Conservation (phyloP, 2,329 filamentous ascomycete species). For the Akanthomyces lecanii region DNA sequence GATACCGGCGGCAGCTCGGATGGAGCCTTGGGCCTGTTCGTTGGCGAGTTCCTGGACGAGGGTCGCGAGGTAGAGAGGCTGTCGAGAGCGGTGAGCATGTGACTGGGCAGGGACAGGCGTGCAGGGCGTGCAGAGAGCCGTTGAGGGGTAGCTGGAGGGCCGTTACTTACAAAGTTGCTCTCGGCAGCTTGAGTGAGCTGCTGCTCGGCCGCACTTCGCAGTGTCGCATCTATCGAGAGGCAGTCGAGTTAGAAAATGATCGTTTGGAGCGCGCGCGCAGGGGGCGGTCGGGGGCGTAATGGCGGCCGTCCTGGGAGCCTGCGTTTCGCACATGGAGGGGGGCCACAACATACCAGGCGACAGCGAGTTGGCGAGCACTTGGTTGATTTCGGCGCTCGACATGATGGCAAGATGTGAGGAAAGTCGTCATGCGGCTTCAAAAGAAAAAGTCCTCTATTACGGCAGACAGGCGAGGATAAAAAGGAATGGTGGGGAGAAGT, state of each 20-base stretch:
- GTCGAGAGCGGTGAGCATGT: conserved; percentile 28
- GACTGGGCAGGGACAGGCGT: conserved; percentile 15
- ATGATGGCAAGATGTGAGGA: conserved; percentile 45
- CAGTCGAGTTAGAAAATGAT: conserved; percentile 31
- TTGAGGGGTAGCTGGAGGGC: conserved; percentile 22
- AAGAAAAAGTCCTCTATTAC: conserved; percentile 11
- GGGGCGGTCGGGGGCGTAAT: conserved; percentile 1
- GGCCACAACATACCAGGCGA: conserved; percentile 69
- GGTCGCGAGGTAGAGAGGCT: conserved; percentile 90
- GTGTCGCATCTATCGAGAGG: conserved; percentile 67
- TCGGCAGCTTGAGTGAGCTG: conserved; percentile 90
- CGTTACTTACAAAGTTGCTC: conserved; percentile 77
- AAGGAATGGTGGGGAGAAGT: conserved; percentile 12
- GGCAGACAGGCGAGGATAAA: conserved; percentile 2
- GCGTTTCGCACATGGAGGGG: conserved; percentile 17
- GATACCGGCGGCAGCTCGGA: conserved; percentile 90
- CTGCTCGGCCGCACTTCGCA: conserved; percentile 88
- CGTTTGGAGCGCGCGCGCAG: neutral
- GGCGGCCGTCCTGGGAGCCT: conserved; percentile 12
- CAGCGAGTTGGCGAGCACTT: conserved; percentile 95
- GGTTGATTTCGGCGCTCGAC: conserved; percentile 87
- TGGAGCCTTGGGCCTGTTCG: conserved; percentile 74
- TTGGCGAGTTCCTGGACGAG: conserved; percentile 94
- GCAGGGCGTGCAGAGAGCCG: conserved; percentile 12
- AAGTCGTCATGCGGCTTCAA: conserved; percentile 36